A percentile compares a stretch with the other conserved stretches of the same genome.
Evolutionary conservation across 345 rosid genomes (phyloP).

Genomic region (Leavenworthia alabamica): DNA sequence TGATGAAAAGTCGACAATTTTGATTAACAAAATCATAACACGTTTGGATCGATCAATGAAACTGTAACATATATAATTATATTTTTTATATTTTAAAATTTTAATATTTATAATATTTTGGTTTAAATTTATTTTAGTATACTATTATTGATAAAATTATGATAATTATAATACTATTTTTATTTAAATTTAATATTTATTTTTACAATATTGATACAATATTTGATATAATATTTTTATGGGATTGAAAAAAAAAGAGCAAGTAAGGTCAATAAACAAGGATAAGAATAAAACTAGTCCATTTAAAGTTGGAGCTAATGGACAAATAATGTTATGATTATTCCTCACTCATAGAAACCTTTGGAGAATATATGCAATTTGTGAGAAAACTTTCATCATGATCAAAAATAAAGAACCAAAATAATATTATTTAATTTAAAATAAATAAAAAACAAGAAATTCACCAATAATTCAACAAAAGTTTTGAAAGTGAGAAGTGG

Average conservation of each 20-base stretch:
- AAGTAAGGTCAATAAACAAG: slow-evolving; percentile 10
- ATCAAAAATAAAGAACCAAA: background rate
- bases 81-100: no score
- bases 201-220: no score
- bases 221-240: no score
- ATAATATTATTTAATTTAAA: background rate
- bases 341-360: slow-evolving; percentile 19
- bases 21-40: no score
- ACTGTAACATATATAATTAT: no score
- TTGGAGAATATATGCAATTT: slow-evolving; percentile 25
- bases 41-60: no score
- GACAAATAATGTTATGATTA: slow-evolving; percentile 28
- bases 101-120: no score
- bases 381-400: slow-evolving; percentile 28
- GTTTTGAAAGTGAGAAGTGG: slow-evolving; percentile 32
- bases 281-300: slow-evolving; percentile 33
- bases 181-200: no score
- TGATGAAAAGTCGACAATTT: no score
- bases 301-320: slow-evolving; percentile 30
- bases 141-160: no score
- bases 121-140: no score
- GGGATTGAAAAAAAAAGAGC: slow-evolving; percentile 10
- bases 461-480: slow-evolving; percentile 30
- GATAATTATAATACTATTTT: no score
- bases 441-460: background rate